These are phyloP conservation scores for Mesembryanthemum crystallinum DNA, from an alignment of 148 eudicot genomes.

Conservation along the genomic window DNA sequence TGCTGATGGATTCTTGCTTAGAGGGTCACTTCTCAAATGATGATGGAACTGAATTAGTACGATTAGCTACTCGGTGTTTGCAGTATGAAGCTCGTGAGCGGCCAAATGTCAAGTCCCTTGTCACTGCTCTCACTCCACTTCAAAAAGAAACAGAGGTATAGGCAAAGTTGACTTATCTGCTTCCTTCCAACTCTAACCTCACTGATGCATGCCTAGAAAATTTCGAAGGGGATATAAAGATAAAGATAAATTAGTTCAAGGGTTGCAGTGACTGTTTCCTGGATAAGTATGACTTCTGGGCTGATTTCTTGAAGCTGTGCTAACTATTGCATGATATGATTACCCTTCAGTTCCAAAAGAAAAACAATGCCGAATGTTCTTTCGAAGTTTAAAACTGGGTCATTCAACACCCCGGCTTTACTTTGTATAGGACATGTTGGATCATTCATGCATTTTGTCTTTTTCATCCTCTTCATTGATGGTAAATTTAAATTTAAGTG, in stretches of 20 bases:
- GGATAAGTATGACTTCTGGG: not conserved
- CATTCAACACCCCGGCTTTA: not conserved
- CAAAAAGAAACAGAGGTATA: constrained; percentile 75
- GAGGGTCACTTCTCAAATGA: constrained; percentile 77
- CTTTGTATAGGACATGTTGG: not conserved
- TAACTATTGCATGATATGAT: not conserved
- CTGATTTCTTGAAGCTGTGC: not conserved
- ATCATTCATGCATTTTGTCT: not conserved
- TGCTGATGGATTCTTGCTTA: constrained; percentile 75
- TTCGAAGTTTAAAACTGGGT: not conserved
- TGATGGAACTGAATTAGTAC: constrained; percentile 68
- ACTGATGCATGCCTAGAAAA: not conserved
- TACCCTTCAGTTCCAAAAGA: not conserved
- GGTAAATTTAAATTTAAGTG: not conserved
- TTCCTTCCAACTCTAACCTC: not conserved
- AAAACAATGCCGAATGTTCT: not conserved
- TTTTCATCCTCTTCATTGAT: not conserved
- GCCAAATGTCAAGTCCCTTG: constrained; percentile 66
- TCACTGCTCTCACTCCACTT: constrained; percentile 56
- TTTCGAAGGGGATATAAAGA: too few relatives aligned
- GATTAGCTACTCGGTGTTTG: constrained; percentile 73
- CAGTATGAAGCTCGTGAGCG: constrained; percentile 82
- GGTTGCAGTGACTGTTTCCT: not conserved
- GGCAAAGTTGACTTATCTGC: not conserved
- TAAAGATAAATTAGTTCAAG: not conserved